Percentiles rank a stretch among this genome's conserved stretches.
Evolutionary conservation across 495 filamentous ascomycete species (phyloP).

Genomic region (Penicillium atrosanguineum): DNA sequence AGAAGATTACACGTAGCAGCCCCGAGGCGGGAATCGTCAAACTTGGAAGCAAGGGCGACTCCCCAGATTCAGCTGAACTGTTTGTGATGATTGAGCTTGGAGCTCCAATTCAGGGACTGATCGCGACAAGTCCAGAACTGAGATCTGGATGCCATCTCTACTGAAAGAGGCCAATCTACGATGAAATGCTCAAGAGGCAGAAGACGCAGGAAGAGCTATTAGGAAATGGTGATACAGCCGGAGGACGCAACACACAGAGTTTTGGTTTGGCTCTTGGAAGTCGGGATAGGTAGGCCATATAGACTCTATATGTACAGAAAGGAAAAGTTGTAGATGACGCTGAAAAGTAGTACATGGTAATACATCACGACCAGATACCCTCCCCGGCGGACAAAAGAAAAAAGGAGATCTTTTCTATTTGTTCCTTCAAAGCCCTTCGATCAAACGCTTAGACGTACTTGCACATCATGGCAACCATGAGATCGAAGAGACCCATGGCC

Average conservation of each 20-base stretch:
- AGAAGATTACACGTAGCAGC: slow-evolving; percentile 11
- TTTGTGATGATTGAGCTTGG: neutral
- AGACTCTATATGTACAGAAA: slow-evolving; percentile 50
- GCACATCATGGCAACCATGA: slow-evolving; percentile 90
- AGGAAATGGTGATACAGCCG: slow-evolving; percentile 20
- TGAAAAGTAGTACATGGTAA: slow-evolving; percentile 43
- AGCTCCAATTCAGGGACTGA: neutral
- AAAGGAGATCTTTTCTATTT: slow-evolving; percentile 12
- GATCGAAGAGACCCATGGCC: slow-evolving; percentile 89
- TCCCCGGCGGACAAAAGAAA: slow-evolving; percentile 28
- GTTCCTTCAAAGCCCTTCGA: slow-evolving; percentile 13
- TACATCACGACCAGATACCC: slow-evolving; percentile 38
- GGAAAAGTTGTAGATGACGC: slow-evolving; percentile 37
- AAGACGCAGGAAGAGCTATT: neutral
- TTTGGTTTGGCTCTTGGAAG: slow-evolving; percentile 35
- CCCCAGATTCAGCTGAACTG: neutral
- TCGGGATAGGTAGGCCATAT: slow-evolving; percentile 35
- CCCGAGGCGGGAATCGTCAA: neutral
- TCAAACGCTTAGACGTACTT: slow-evolving; percentile 54
- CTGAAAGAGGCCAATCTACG: neutral
- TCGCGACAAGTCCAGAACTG: neutral
- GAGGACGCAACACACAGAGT: slow-evolving; percentile 35
- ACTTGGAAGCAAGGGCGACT: neutral
- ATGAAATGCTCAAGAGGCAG: neutral
- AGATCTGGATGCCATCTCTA: neutral